Evolutionary conservation across 2,329 filamentous ascomycete genomes (phyloP), one percentile per base, ranked within the genome.

Genomic region (Alternaria conjuncta): DNA sequence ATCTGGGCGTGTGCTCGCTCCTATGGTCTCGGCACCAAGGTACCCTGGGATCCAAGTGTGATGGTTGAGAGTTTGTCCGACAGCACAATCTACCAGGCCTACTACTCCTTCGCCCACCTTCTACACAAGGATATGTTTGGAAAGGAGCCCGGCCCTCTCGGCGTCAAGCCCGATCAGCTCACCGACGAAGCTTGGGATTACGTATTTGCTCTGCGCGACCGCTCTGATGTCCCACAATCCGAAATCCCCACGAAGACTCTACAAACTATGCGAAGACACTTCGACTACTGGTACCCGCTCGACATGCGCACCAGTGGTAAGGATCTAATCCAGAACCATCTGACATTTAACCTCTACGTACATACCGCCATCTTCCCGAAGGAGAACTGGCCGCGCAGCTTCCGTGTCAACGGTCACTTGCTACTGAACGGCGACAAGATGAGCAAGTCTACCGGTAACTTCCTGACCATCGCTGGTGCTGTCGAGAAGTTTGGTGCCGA

Each of bases 371-470:
- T 99, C 46, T 98, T 97, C 86, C 88, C 90, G 12, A 87, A 88
- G 63, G 88, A 95, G 79, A 96, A 94, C 84, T 97, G 95, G 94
- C 96, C 96, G 11, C 87, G 87, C 55, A 90, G 90, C 66, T 87
- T 98, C 70, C 91, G 96, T 69, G 90, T 92, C 66, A 99, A 99
- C 77, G 96, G 96, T 2, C 95, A 98, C 82, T 83, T 98, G 75
- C 89, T 97, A 80, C 86, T 99, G 68, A 99, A 99, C 79, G 95
- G 95, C 54, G 93, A 97, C 79, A 99, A 99, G 87, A 99, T 99
- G 96, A 92, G 90, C 79, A 99, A 99, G 85, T 95, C 91, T 57
- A 97, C 94, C 0, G 96, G 96, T 66, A 99, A 98, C 84, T 99
- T 99, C 85, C 86, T 99, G 79, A 98, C 96, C 11, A 85, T 98